Evolutionary conservation across 768 basidiomycete genomes (phyloP).

Genomic region (Trametes cingulata): DNA sequence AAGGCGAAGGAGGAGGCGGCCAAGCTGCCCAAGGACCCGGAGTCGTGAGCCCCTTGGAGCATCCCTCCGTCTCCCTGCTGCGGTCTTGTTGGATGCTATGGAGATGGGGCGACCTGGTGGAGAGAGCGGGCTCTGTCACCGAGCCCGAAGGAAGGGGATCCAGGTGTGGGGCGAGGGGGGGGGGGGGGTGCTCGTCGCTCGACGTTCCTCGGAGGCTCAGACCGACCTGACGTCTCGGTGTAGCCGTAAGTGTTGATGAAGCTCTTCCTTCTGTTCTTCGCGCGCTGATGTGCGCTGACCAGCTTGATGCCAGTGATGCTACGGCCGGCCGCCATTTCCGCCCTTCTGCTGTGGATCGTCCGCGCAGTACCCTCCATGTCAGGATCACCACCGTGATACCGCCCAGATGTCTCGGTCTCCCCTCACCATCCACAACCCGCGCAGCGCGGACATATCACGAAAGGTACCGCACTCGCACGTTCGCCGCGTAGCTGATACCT

Average conservation of each 20-base stretch:
- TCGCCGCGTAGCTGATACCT: not conserved
- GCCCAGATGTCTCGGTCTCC: not conserved
- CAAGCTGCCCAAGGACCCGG: conserved; percentile 48
- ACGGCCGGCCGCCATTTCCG: not conserved
- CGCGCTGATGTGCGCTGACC: not conserved
- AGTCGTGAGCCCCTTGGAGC: not conserved
- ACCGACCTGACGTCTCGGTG: too few species aligned
- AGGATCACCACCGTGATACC: not conserved
- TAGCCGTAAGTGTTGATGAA: too few species aligned
- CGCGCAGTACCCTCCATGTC: not conserved
- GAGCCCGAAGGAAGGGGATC: too few species aligned
- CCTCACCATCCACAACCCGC: not conserved
- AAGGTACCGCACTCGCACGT: not conserved
- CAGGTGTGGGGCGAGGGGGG: too few species aligned
- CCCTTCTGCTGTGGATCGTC: not conserved
- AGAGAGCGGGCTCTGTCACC: too few species aligned
- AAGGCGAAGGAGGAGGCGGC: conserved; percentile 66
- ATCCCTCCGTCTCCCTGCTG: not conserved
- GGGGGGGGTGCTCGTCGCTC: too few species aligned
- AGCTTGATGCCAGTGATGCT: not conserved
- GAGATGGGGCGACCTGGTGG: too few species aligned
- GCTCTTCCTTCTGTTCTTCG: not conserved
- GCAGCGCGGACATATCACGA: too few species aligned
- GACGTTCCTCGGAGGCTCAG: too few species aligned
- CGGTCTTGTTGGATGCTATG: not conserved